Conservation (phyloP, 345 rosid species). For the Euphorbia pulcherrima region DNA sequence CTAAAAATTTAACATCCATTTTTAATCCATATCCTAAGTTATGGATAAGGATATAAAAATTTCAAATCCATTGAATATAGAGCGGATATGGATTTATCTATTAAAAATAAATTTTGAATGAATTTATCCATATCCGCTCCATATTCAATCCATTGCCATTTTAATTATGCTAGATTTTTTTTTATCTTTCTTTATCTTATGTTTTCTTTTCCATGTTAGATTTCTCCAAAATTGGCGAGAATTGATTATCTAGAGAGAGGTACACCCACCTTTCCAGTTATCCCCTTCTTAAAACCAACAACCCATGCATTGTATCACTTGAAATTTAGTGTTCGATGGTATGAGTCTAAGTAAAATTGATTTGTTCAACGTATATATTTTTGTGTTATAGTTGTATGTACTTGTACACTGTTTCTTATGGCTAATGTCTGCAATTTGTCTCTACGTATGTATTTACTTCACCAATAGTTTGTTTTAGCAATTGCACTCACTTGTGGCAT, state of each 20-base stretch:
- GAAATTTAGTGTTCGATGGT: constrained; percentile 79
- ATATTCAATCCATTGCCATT: too few species aligned
- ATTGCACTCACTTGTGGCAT: neutral
- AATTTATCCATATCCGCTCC: too few species aligned
- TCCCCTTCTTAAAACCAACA: constrained; percentile 87
- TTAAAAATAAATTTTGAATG: too few species aligned
- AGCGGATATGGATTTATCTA: too few species aligned
- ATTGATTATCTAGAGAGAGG: constrained; percentile 63
- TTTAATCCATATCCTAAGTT: too few species aligned
- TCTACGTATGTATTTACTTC: neutral
- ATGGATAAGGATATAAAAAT: too few species aligned
- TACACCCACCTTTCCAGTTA: constrained; percentile 93
- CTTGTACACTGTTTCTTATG: too few species aligned
- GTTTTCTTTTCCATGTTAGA: constrained; percentile 40
- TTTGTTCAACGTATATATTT: neutral
- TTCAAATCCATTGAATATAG: too few species aligned
- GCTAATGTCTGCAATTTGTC: neutral
- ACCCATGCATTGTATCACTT: constrained; percentile 70
- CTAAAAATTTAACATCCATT: too few species aligned
- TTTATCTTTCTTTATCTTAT: neutral
- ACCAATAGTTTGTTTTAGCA: neutral
- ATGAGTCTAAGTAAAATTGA: neutral
- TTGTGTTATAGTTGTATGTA: too few species aligned
- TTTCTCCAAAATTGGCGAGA: constrained; percentile 65
- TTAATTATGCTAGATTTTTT: too few species aligned